Base-by-base conservation (phyloP, 2,329 filamentous ascomycete species). In the Pseudocercospora macadamiae region DNA sequence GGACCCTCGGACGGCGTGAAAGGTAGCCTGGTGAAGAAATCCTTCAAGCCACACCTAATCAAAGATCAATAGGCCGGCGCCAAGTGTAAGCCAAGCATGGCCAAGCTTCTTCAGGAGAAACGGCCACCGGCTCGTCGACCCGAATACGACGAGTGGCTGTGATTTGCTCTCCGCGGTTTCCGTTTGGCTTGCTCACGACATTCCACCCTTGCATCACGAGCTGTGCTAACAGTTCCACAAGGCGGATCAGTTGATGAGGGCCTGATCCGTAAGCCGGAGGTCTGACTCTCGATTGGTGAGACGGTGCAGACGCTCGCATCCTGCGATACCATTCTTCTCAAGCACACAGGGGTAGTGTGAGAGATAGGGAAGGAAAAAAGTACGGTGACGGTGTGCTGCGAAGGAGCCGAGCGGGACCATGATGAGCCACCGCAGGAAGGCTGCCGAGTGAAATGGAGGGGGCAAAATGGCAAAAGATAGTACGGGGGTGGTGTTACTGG, bases 171-270 rank as follows among this genome's bases (percentile, higher is more conserved):
- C 34, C n/a, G n/a, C 34, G 34, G 34, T 18, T 37, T 8, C n/a
- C n/a, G n/a, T 37, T 16, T 14, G n/a, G 2, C 19, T 14, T 37
- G 16, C 44, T 48, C 44, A 25, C 44, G 45, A 48, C 45, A 48
- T 48, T 48, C 23, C 12, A 30, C n/a, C 45, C 45, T 48, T 48
- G 45, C 45, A 48, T 48, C 45, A 30, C 45, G 45, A 48, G 19
- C 25, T 21, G 19, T n/a, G n/a, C 36, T 9, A 39, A 6, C n/a
- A 18, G n/a, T 39, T 39, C 36, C 36, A 39, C 36, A 18, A 18
- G 19, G 34, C n/a, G 34, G 34, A 37, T 37, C 19, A 16, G n/a
- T 14, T 37, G 34, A 14, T 18, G 34, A 37, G 34, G 34, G 34
- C 34, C 19, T 37, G 34, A 37, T 16, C 34, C n/a, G 34, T 37